These are phyloP conservation scores for Pseudogymnoascus sp. DNA, from an alignment of 2,329 filamentous ascomycete species.

Conservation along the genomic window DNA sequence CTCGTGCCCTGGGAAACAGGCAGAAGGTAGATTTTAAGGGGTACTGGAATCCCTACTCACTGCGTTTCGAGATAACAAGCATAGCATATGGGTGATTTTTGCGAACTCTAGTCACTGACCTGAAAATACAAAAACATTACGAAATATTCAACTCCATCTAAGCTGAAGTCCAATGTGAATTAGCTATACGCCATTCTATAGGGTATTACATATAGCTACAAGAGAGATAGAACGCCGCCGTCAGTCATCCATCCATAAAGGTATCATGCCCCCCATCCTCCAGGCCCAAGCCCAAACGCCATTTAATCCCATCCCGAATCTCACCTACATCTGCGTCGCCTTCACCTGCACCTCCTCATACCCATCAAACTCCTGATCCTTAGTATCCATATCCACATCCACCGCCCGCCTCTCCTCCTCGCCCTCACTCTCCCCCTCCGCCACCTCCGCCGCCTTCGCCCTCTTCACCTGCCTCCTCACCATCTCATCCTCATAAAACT, in stretches of 20 bases:
- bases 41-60: not conserved
- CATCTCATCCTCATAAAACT: constrained; percentile 50
- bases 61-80: not conserved
- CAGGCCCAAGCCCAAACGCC: not conserved
- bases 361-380: not conserved
- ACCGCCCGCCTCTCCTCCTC: constrained; percentile 23
- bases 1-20: not conserved
- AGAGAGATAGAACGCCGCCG: not conserved
- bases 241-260: not conserved
- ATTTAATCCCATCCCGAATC: not conserved
- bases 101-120: not conserved
- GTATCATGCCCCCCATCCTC: not conserved
- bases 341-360: not conserved
- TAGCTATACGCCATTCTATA: not conserved
- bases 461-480: constrained; percentile 53
- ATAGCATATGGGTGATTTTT: not conserved
- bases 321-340: not conserved
- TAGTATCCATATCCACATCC: not conserved
- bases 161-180: not conserved
- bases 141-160: not conserved
- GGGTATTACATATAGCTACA: not conserved
- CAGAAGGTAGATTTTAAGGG: not conserved
- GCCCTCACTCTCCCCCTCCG: constrained; percentile 39
- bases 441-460: constrained; percentile 37
- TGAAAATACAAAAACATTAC: constrained; percentile 4